Conservation (phyloP, 306 rosid species). For the Cucumis sativus region DNA sequence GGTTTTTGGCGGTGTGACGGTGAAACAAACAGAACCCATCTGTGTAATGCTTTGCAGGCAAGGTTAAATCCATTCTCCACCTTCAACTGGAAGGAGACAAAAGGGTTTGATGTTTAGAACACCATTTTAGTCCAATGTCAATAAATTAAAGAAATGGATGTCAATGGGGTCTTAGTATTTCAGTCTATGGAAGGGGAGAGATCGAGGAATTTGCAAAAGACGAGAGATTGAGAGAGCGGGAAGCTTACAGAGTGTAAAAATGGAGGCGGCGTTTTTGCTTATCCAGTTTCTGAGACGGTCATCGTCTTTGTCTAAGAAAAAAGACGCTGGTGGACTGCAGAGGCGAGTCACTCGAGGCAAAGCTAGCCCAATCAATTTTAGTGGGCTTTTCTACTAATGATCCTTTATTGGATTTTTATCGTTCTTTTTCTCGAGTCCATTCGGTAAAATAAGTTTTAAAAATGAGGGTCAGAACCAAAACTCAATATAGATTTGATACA, state of each 20-base stretch:
- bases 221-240: background rate
- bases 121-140: background rate
- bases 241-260: background rate
- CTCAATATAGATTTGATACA: too few relatives aligned
- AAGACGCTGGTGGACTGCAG: background rate
- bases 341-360: background rate
- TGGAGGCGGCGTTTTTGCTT: conserved; percentile 3
- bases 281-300: background rate
- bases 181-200: background rate
- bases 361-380: background rate
- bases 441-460: too few relatives aligned
- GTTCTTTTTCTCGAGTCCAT: too few relatives aligned
- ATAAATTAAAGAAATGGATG: background rate
- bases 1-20: conserved; percentile 5
- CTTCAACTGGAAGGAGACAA: conserved; percentile 6
- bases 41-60: conserved; percentile 22
- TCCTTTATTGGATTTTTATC: too few relatives aligned
- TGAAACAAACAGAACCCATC: conserved; percentile 42
- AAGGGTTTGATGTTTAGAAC: conserved; percentile 5
- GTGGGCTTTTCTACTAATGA: background rate
- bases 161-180: background rate
- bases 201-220: background rate
- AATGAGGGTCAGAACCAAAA: too few relatives aligned
- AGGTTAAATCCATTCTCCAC: conserved; percentile 27
- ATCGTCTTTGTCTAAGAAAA: background rate